Conservation (phyloP, 2,329 filamentous ascomycete genomes). For the Nothopassalora personata region DNA sequence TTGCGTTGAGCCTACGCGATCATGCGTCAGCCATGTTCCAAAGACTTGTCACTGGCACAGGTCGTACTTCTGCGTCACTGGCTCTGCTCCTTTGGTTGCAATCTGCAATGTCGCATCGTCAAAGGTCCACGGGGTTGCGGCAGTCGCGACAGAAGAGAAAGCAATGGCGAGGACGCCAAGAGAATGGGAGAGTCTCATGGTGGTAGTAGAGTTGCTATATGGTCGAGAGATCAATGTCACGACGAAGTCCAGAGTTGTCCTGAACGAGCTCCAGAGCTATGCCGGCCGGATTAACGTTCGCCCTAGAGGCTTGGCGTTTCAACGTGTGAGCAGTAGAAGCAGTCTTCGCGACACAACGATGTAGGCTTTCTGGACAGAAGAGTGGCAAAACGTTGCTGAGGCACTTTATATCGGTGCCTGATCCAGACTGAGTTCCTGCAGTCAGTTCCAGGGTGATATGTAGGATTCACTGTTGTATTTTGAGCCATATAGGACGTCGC, state of each 20-base stretch:
- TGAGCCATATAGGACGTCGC: too few relatives aligned
- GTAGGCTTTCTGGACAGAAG: too few relatives aligned
- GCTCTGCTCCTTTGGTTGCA: slow-evolving; percentile 52
- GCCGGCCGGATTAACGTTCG: background rate
- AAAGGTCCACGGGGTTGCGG: slow-evolving; percentile 63
- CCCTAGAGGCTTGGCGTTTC: background rate
- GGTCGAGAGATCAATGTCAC: background rate
- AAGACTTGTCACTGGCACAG: background rate
- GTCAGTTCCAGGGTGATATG: too few relatives aligned
- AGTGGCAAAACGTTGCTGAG: too few relatives aligned
- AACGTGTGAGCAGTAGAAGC: background rate
- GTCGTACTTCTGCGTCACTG: slow-evolving; percentile 54
- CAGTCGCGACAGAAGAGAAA: slow-evolving; percentile 33
- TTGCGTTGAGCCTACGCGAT: slow-evolving; percentile 37
- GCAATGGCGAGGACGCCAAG: slow-evolving; percentile 11
- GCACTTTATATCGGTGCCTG: too few relatives aligned
- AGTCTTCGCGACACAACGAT: background rate
- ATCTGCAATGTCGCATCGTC: slow-evolving; percentile 66
- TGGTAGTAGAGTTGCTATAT: background rate
- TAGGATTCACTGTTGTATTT: too few relatives aligned
- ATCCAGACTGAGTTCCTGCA: too few relatives aligned
- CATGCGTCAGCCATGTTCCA: slow-evolving; percentile 7
- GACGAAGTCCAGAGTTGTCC: background rate
- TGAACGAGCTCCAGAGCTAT: too few relatives aligned
- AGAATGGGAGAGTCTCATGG: slow-evolving; percentile 25